phyloP scores from a whole-genome alignment of 129 eudicot species.

The carrot (Daucus carota) region DH1_v3.0 NC_030385.2:18274501-18275000 shows the following conservation, averaged over 20 bases:
- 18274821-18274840: constrained; percentile 87
- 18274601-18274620: background rate
- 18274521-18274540: constrained; percentile 62
- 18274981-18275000: no score
- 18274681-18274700: constrained; percentile 89
- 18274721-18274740: constrained; percentile 89
- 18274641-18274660: background rate
- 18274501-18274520: constrained; percentile 59
- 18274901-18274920: constrained; percentile 4
- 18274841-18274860: constrained; percentile 74
- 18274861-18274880: constrained; percentile 76
- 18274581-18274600: constrained; percentile 32
- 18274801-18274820: constrained; percentile 70
- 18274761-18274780: constrained; percentile 36
- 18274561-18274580: constrained; percentile 71
- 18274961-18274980: background rate
- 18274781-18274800: constrained; percentile 79
- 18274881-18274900: constrained; percentile 53
- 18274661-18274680: constrained; percentile 42
- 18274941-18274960: background rate
- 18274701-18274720: constrained; percentile 93
- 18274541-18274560: constrained; percentile 81
- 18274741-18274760: constrained; percentile 41
- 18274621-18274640: background rate
- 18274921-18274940: background rate